Evolutionary conservation across 805 yeast genomes (phyloP).

Genomic region (Ogataea angusta): DNA sequence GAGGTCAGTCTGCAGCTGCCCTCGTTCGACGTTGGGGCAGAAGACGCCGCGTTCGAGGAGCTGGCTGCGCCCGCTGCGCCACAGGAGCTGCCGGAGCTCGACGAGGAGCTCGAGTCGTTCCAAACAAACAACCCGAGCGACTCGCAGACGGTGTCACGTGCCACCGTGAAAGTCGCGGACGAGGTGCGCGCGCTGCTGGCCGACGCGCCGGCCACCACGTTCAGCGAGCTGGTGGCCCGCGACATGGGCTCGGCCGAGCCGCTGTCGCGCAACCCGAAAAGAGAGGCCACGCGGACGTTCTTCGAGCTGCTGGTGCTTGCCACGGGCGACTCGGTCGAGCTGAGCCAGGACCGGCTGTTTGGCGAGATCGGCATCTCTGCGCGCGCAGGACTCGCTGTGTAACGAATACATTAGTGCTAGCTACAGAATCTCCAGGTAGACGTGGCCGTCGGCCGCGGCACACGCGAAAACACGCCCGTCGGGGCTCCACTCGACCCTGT

Average conservation of each 20-base stretch:
- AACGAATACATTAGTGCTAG: not conserved
- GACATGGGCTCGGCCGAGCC: conserved; percentile 35
- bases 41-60: conserved; percentile 18
- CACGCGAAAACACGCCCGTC: conserved; percentile 11
- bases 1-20: conserved; percentile 15
- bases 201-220: conserved; percentile 24
- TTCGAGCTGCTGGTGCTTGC: conserved; percentile 83
- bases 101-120: conserved; percentile 23
- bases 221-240: conserved; percentile 39
- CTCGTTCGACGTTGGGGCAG: conserved; percentile 21
- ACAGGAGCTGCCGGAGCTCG: conserved; percentile 20
- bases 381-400: conserved; percentile 9
- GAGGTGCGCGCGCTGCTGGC: conserved; percentile 38
- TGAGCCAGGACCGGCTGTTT: conserved; percentile 59
- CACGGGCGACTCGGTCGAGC: conserved; percentile 63
- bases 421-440: conserved; percentile 5
- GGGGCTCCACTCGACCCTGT: conserved; percentile 15
- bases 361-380: conserved; percentile 51
- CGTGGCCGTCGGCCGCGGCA: conserved; percentile 29
- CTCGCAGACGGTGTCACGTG: conserved; percentile 36
- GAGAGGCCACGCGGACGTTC: conserved; percentile 69
- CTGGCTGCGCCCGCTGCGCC: conserved; percentile 11
- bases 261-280: conserved; percentile 39
- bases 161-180: conserved; percentile 54
- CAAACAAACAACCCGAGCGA: conserved; percentile 19